A percentile compares a stretch with the other conserved stretches of the same genome.
These are phyloP conservation scores for Petrea volubilis DNA, from an alignment of 257 asterid species.

Conservation along the genomic window DNA sequence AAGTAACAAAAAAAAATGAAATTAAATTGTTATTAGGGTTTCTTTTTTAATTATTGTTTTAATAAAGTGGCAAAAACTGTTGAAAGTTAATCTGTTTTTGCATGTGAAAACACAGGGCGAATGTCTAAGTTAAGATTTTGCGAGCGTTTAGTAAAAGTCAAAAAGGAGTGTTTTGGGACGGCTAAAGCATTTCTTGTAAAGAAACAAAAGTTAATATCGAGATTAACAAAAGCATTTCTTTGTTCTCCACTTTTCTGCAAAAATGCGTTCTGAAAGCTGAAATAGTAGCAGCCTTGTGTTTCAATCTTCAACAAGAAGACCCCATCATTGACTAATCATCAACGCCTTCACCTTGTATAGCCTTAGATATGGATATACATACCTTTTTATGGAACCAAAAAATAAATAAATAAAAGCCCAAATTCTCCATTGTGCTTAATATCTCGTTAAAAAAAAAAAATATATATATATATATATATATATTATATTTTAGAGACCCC, in stretches of 20 bases:
- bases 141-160: slow-evolving; percentile 47
- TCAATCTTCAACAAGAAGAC: slow-evolving; percentile 24
- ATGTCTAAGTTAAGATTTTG: neutral
- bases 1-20: too few species aligned
- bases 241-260: slow-evolving; percentile 37
- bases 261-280: slow-evolving; percentile 34
- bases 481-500: too few species aligned
- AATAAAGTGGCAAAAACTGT: slow-evolving; percentile 23
- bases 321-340: slow-evolving; percentile 69
- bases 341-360: too few species aligned
- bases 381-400: neutral
- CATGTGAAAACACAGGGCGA: slow-evolving; percentile 34
- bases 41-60: neutral
- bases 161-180: slow-evolving; percentile 43
- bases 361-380: too few species aligned
- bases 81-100: slow-evolving; percentile 14
- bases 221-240: slow-evolving; percentile 55
- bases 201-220: slow-evolving; percentile 60
- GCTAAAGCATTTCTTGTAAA: slow-evolving; percentile 51
- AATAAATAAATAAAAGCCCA: too few species aligned
- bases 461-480: too few species aligned
- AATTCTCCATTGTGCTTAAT: too few species aligned
- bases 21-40: neutral
- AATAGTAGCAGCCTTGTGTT: slow-evolving; percentile 30
- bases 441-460: too few species aligned